Conservation (phyloP, 768 basidiomycete genomes). For the Lactarius sanguifluus region DNA sequence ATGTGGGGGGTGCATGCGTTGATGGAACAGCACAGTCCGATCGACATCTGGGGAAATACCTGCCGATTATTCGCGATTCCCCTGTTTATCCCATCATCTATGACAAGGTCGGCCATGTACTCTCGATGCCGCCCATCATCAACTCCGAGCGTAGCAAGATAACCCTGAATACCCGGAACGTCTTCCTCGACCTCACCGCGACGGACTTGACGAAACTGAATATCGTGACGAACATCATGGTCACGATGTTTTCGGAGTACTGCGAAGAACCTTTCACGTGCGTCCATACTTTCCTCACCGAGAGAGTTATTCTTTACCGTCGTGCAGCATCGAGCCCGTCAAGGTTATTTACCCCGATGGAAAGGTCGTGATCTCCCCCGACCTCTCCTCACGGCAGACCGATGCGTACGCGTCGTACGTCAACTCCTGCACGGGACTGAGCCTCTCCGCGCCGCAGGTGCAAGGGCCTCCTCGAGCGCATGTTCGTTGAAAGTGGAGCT, state of each 20-base stretch:
- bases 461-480: conserved; percentile 73
- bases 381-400: conserved; percentile 70
- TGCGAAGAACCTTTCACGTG: conserved; percentile 90
- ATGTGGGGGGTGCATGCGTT: conserved; percentile 1
- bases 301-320: not conserved
- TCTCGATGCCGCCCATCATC: conserved; percentile 98
- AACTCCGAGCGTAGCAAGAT: conserved; percentile 98
- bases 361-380: conserved; percentile 70
- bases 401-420: conserved; percentile 85
- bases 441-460: conserved; percentile 63
- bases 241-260: conserved; percentile 99
- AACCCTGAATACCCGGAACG: conserved; percentile 85
- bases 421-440: conserved; percentile 92
- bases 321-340: conserved; percentile 85
- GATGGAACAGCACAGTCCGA: conserved; percentile 59
- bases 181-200: conserved; percentile 97
- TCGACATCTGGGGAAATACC: conserved; percentile 84
- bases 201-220: conserved; percentile 96
- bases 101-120: conserved; percentile 79
- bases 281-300: conserved; percentile 35
- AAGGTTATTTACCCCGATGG: conserved; percentile 81
- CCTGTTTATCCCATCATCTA: conserved; percentile 98
- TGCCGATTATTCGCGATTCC: conserved; percentile 91
- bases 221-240: conserved; percentile 92
- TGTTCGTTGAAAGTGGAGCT: conserved; percentile 70